Percentiles rank a stretch among this genome's conserved stretches.
Evolutionary conservation across 1,139 yeast genomes (phyloP).

Genomic region (Kazachstania sp.): DNA sequence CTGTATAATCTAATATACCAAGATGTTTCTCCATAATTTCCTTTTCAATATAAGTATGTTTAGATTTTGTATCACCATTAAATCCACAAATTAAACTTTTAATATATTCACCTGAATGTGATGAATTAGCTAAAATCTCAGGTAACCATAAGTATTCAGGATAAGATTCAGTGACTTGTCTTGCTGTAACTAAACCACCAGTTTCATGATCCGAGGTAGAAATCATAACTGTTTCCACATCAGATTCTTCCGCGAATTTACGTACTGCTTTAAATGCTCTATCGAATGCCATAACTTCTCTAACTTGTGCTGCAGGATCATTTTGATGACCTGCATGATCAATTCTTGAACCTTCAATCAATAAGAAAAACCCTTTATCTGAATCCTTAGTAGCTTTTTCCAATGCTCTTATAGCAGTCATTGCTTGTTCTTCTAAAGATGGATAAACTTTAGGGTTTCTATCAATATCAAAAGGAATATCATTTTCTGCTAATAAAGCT

Average conservation of each 20-base stretch:
- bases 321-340: slow-evolving; percentile 90
- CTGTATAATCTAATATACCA: slow-evolving; percentile 49
- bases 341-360: slow-evolving; percentile 82
- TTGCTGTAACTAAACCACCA: slow-evolving; percentile 73
- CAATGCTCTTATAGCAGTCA: slow-evolving; percentile 59
- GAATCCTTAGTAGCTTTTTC: slow-evolving; percentile 54
- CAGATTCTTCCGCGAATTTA: slow-evolving; percentile 53
- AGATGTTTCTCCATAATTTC: slow-evolving; percentile 49
- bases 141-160: slow-evolving; percentile 78
- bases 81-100: slow-evolving; percentile 32
- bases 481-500: slow-evolving; percentile 59
- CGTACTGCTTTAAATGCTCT: slow-evolving; percentile 62
- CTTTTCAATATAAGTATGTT: slow-evolving; percentile 37
- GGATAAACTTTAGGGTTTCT: slow-evolving; percentile 53
- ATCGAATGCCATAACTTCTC: slow-evolving; percentile 70
- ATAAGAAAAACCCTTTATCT: slow-evolving; percentile 69
- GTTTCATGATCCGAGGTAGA: slow-evolving; percentile 89
- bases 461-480: slow-evolving; percentile 77
- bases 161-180: slow-evolving; percentile 52
- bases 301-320: slow-evolving; percentile 81
- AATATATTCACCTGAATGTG: slow-evolving; percentile 63
- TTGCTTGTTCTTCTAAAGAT: slow-evolving; percentile 63
- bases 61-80: slow-evolving; percentile 27
- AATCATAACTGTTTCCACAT: slow-evolving; percentile 63
- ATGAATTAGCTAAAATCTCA: slow-evolving; percentile 51